A percentile compares a stretch with the other conserved stretches of the same genome.
Conservation (phyloP, 2,329 filamentous ascomycete genomes). For the Colletotrichum caudatum region DNA sequence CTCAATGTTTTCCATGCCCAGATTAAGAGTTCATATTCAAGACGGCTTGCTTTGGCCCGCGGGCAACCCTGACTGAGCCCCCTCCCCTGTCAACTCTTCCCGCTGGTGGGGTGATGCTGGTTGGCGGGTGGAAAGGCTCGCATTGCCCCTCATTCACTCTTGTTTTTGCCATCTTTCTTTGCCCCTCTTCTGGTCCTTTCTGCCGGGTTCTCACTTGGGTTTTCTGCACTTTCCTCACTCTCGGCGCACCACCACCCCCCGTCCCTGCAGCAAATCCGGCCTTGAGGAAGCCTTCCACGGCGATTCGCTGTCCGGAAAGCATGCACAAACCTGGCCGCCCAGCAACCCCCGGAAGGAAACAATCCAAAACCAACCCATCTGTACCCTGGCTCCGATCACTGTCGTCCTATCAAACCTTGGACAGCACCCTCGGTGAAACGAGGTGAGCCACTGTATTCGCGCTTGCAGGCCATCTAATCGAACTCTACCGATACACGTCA, state of each 20-base stretch:
- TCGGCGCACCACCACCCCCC: not conserved
- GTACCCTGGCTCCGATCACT: conserved; percentile 26
- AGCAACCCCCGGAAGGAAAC: conserved; percentile 32
- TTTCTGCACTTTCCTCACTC: not conserved
- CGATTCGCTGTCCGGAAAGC: conserved; percentile 24
- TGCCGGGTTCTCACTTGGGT: not conserved
- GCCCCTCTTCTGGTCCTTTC: conserved; percentile 22
- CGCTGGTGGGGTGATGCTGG: conserved; percentile 33
- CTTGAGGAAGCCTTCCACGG: not conserved
- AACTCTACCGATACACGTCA: conserved; percentile 5
- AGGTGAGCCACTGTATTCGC: conserved; percentile 21
- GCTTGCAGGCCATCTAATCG: not conserved
- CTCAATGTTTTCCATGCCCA: not conserved
- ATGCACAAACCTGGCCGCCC: conserved; percentile 26
- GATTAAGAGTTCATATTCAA: not conserved
- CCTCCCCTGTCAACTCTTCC: conserved; percentile 1
- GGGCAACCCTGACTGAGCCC: not conserved
- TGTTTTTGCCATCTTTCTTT: conserved; percentile 5
- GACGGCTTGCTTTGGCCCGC: not conserved
- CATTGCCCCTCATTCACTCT: conserved; percentile 19
- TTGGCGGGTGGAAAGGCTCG: conserved; percentile 34
- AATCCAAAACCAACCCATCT: conserved; percentile 3
- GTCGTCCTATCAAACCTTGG: conserved; percentile 35
- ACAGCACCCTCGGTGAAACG: conserved; percentile 29
- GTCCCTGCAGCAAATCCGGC: conserved; percentile 33